phyloP scores from a whole-genome alignment of 2,329 filamentous ascomycete species.

The Colletotrichum sublineola region DNA sequence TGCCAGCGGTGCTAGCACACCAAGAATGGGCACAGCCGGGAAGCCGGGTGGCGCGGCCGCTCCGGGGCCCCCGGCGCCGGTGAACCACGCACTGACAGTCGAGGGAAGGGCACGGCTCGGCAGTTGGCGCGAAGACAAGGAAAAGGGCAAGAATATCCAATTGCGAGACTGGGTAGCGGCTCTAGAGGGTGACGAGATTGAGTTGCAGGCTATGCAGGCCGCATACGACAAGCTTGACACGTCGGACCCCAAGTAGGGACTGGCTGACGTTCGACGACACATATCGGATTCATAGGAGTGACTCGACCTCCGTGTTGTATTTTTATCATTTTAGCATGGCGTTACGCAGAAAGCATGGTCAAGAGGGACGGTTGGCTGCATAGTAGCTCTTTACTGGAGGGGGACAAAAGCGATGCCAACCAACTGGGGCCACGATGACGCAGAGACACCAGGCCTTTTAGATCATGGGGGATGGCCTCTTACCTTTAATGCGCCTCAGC shows the following conservation, averaged over 20 bases:
- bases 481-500: conserved; percentile 12
- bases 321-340: conserved; percentile 53
- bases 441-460: conserved; percentile 9
- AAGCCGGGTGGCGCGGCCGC: conserved; percentile 53
- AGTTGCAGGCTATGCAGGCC: conserved; percentile 72
- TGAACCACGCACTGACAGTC: conserved; percentile 62
- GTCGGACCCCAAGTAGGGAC: conserved; percentile 57
- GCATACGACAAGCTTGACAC: conserved; percentile 68
- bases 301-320: conserved; percentile 43
- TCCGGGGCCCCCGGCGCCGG: conserved; percentile 49
- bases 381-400: conserved; percentile 6
- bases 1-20: conserved; percentile 67
- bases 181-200: conserved; percentile 82
- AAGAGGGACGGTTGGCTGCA: conserved; percentile 21
- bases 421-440: conserved; percentile 19
- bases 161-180: conserved; percentile 85
- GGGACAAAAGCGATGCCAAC: not conserved
- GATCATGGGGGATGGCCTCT: not conserved
- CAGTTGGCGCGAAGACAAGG: conserved; percentile 82
- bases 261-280: not conserved
- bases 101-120: conserved; percentile 75
- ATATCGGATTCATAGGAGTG: conserved; percentile 14
- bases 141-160: conserved; percentile 84
- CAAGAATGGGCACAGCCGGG: conserved; percentile 55
- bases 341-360: conserved; percentile 45